Conservation (phyloP, 768 basidiomycete genomes). For the Amanita thiersii region DNA sequence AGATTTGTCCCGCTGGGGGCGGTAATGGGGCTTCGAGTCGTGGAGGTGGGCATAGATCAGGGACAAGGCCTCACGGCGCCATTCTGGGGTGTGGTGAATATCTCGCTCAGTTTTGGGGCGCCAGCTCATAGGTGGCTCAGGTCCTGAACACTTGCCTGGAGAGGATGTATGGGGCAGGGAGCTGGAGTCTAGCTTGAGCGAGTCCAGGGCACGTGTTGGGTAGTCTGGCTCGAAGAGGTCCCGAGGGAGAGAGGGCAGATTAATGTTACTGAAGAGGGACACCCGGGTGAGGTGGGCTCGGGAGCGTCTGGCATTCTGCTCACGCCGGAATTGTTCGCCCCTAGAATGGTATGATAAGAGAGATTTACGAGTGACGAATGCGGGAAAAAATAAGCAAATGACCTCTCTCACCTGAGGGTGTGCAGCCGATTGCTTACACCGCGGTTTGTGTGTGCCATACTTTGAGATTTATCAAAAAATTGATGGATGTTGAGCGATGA, state of each 20-base stretch:
- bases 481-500: too few relatives aligned
- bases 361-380: neutral
- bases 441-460: too few relatives aligned
- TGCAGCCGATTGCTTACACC: constrained; percentile 43
- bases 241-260: constrained; percentile 37
- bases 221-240: constrained; percentile 26
- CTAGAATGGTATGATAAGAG: constrained; percentile 23
- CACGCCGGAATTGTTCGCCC: constrained; percentile 65
- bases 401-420: constrained; percentile 35
- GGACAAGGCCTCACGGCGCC: constrained; percentile 52
- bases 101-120: constrained; percentile 21
- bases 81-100: constrained; percentile 23
- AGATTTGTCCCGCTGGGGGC: neutral
- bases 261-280: constrained; percentile 18
- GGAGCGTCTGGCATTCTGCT: constrained; percentile 43
- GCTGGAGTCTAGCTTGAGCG: constrained; percentile 1
- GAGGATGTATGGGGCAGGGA: constrained; percentile 3
- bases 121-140: constrained; percentile 55
- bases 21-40: neutral
- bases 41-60: constrained; percentile 32
- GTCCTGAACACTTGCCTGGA: constrained; percentile 32
- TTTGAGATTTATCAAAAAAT: too few relatives aligned
- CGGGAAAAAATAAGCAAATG: neutral
- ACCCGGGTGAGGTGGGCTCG: constrained; percentile 20
- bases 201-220: constrained; percentile 3